phyloP scores from a whole-genome alignment of 495 filamentous ascomycete species.

The Zalerion maritima region DNA sequence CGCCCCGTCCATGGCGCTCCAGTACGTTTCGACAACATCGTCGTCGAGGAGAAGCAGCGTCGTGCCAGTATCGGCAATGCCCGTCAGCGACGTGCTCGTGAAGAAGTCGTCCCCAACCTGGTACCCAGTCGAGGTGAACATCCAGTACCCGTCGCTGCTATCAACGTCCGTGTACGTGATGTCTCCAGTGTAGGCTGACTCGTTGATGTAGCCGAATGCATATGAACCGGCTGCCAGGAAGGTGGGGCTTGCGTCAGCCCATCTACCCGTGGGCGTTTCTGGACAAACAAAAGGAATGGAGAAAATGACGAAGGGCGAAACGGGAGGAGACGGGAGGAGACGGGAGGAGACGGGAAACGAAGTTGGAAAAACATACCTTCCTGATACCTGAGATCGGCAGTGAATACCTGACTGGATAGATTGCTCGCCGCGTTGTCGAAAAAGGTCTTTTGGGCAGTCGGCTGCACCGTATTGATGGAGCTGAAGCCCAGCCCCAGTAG shows the following conservation, averaged over 20 bases:
- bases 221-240: constrained; percentile 49
- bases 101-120: constrained; percentile 35
- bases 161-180: constrained; percentile 49
- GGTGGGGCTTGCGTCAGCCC: too few species aligned
- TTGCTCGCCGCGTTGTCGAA: constrained; percentile 50
- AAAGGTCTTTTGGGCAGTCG: constrained; percentile 49
- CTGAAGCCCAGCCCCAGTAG: constrained; percentile 60
- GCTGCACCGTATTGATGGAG: constrained; percentile 52
- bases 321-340: too few species aligned
- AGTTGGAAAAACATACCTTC: constrained; percentile 17
- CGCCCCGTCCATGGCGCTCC: constrained; percentile 38
- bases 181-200: constrained; percentile 42
- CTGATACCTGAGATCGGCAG: constrained; percentile 48
- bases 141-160: constrained; percentile 53
- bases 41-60: constrained; percentile 51
- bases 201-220: constrained; percentile 64
- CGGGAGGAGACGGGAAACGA: too few species aligned
- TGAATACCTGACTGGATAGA: constrained; percentile 51
- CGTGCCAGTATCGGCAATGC: constrained; percentile 59
- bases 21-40: constrained; percentile 47
- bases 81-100: constrained; percentile 22
- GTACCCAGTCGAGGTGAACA: constrained; percentile 50
- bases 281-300: too few species aligned
- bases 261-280: too few species aligned
- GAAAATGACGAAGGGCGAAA: too few species aligned